A percentile compares a stretch with the other conserved stretches of the same genome.
These are phyloP conservation scores for Ilyonectria sp. DNA, from an alignment of 2,329 filamentous ascomycete genomes.

Conservation along the genomic window DNA sequence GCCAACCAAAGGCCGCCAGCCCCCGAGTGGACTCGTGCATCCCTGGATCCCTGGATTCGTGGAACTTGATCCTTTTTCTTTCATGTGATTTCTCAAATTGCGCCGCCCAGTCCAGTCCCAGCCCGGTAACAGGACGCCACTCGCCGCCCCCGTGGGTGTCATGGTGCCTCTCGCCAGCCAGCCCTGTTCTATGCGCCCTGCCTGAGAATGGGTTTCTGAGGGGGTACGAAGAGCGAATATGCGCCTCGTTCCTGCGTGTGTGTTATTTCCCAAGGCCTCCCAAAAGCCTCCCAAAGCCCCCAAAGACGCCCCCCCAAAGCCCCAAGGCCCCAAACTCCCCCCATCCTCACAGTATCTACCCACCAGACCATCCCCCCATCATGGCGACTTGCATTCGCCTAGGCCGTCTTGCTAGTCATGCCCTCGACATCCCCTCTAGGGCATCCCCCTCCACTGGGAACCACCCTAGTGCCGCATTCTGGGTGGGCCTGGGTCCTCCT, in stretches of 20 bases:
- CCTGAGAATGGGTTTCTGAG: background rate
- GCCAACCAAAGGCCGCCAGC: slow-evolving; percentile 21
- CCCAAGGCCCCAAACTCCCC: too few species aligned
- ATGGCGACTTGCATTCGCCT: slow-evolving; percentile 11
- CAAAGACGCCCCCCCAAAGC: background rate
- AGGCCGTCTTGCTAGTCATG: slow-evolving; percentile 23
- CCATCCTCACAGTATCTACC: background rate
- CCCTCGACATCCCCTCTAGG: slow-evolving; percentile 13
- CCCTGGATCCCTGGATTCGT: slow-evolving; percentile 14
- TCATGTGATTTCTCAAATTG: slow-evolving; percentile 31
- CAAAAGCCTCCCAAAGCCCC: background rate
- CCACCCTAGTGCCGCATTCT: slow-evolving; percentile 16
- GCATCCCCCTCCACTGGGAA: slow-evolving; percentile 7
- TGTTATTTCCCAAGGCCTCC: background rate
- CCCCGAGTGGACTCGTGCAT: background rate
- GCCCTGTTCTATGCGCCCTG: slow-evolving; percentile 1
- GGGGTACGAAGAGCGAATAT: background rate
- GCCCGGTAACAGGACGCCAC: slow-evolving; percentile 17
- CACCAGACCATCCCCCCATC: slow-evolving; percentile 3
- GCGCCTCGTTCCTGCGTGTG: background rate
- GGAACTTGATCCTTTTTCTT: slow-evolving; percentile 15
- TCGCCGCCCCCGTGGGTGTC: slow-evolving; percentile 1
- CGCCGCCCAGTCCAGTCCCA: slow-evolving; percentile 2
- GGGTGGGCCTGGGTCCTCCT: background rate
- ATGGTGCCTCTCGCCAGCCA: slow-evolving; percentile 13